Base-by-base conservation (phyloP, 345 rosid species). In the Trapa bicornis region DNA sequence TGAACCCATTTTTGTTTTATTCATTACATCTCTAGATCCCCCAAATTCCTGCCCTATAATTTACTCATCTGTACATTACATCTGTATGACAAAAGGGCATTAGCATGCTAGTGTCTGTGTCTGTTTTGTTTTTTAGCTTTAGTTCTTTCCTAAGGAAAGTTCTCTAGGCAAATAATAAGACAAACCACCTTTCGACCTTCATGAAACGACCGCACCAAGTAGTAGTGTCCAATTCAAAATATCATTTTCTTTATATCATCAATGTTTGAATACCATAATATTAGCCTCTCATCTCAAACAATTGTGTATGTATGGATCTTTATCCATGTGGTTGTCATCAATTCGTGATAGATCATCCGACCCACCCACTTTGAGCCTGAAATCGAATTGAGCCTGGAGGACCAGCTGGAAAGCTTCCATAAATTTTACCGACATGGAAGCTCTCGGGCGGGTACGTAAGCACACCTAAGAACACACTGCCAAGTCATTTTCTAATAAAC, bases 401-500 rank as follows among this genome's bases (percentile, higher is more conserved):
- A 0, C 4, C 4, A 36, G 17, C 29, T 22, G 17, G 47, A 12
- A 16, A 38, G 47, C 22, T 64, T 37, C 39, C 47, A 38, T 35
- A 64, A 38, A 4, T 64, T 37, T 42, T 43, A 3, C 42, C 47
- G 47, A 64, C 66, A 64, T 16, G 42, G 39, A 64, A 64, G 45
- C 22, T 54, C 0, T 22, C 29, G 29, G 29, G 29, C 29, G 60
- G 60, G 60, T 22, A 22, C n/a, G 60, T 22, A 22, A 22, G 29
- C 29, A 22, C 60, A 54, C 33, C 35, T 54, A 14, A 39, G 36
- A 37, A 38, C 10, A 17, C 66, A 64, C 13, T 5, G 82, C 67
- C 64, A 41, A n/a, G 88, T 85, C 83, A 66, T 64, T 82, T 78
- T 80, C 89, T 62, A 76, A 50, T 70, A 37, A 71, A 71, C 72